Evolutionary conservation across 345 rosid genomes (phyloP), one percentile per base, ranked within the genome.

Genomic region (Physaria fendleri): DNA sequence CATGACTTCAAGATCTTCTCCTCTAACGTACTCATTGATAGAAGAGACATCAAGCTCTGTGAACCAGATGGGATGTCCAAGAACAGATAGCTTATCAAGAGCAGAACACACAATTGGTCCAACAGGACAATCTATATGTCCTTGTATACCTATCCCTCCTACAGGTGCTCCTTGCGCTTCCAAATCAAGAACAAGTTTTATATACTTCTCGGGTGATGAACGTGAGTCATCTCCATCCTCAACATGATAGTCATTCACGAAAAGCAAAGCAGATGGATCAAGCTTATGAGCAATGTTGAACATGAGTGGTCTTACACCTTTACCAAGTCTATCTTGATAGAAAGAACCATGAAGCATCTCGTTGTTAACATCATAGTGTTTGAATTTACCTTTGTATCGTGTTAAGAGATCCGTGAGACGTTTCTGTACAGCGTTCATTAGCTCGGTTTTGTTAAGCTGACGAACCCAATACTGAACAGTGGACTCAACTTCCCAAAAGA

Each of bases 161-260:
- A 77, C 50, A 2, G 71, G 33, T 14, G 82, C 84, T 65, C 89
- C 96, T 65, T 85, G 85, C 23, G 72, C 84, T 62, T 88, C 89
- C 68, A 91, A 69, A 67, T 77, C 76, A 39, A 81, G 81, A 59
- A 86, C 76, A 6, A 73, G 85, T 34, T 73, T 68, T 13, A 78
- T 76, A 56, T 88, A 91, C 78, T 76, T 86, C 20, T 84, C 92
- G 0, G 96, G 90, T 2, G 79, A 72, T 24, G 98, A 88, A 41
- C 80, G 74, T 34, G 81, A 12, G 59, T 91, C 98, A 38, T 69
- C 56, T 0, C 96, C 95, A 32, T 88, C 96, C 59, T 84, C 98
- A 21, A 88, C 64, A 57, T 91, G 96, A 54, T 83, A 91, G 73
- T 91, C 98, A 45, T 91, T 91, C 43, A 88, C 96, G 29, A 91